A percentile compares a stretch with the other conserved stretches of the same genome.
Evolutionary conservation across 768 basidiomycete species (phyloP).

Genomic region (Mycena albidolilacea): DNA sequence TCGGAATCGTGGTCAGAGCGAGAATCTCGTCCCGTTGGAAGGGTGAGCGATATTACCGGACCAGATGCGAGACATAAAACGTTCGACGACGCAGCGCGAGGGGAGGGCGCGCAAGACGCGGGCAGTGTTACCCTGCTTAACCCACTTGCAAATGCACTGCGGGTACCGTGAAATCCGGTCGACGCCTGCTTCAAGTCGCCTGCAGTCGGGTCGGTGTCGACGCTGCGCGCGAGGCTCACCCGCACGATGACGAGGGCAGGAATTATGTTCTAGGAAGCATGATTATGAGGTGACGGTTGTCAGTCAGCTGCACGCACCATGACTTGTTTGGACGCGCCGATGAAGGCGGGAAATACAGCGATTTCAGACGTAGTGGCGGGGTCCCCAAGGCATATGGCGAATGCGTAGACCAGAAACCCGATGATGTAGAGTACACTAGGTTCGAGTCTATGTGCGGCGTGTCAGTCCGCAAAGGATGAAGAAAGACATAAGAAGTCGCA

Average conservation of each 20-base stretch:
- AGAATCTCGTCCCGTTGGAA: too few relatives aligned
- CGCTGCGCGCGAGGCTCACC: not conserved
- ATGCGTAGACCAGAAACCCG: not conserved
- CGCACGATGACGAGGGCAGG: not conserved
- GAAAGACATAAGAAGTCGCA: not conserved
- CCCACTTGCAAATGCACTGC: too few relatives aligned
- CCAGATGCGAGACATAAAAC: too few relatives aligned
- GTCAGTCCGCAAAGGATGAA: not conserved
- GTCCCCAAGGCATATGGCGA: not conserved
- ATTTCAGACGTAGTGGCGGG: not conserved
- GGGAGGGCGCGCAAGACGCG: too few relatives aligned
- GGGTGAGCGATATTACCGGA: too few relatives aligned
- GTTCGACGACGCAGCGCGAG: too few relatives aligned
- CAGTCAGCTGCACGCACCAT: not conserved
- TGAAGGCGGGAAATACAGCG: not conserved
- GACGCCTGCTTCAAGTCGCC: not conserved
- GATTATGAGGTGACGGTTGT: not conserved
- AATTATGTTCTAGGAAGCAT: not conserved
- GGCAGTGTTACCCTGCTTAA: too few relatives aligned
- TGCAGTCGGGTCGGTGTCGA: not conserved
- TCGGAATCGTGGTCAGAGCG: too few relatives aligned
- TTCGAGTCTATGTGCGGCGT: not conserved
- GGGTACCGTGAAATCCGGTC: not conserved
- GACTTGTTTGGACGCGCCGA: not conserved
- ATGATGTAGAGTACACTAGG: not conserved